These are phyloP conservation scores for Tylopilus felleus DNA, from an alignment of 768 basidiomycete genomes.

Conservation along the genomic window DNA sequence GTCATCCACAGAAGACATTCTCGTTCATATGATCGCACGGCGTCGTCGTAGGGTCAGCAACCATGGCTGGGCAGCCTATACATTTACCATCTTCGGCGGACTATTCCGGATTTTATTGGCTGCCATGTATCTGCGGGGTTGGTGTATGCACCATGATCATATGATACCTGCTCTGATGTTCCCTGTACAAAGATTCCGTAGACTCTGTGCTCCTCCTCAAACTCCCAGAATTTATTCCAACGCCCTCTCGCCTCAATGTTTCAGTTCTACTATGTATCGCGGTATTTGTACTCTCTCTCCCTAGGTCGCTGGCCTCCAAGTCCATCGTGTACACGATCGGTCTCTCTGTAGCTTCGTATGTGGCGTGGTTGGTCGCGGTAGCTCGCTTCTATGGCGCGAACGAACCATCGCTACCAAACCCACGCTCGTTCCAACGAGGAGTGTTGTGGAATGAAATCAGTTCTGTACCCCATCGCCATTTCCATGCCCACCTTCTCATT, in stretches of 20 bases:
- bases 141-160: constrained; percentile 25
- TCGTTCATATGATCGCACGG: constrained; percentile 58
- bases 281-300: constrained; percentile 50
- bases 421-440: constrained; percentile 41
- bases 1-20: constrained; percentile 61
- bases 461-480: constrained; percentile 33
- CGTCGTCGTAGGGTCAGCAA: constrained; percentile 48
- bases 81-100: constrained; percentile 45
- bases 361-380: constrained; percentile 56
- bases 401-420: constrained; percentile 33
- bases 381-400: constrained; percentile 51
- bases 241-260: constrained; percentile 38
- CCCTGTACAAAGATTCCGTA: constrained; percentile 45
- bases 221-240: constrained; percentile 35
- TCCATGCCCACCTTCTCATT: constrained; percentile 2
- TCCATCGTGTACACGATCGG: constrained; percentile 54
- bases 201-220: constrained; percentile 47
- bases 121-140: constrained; percentile 64
- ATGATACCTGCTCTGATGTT: constrained; percentile 8
- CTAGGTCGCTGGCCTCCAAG: constrained; percentile 53
- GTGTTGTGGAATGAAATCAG: constrained; percentile 63
- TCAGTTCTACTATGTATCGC: constrained; percentile 42
- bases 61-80: constrained; percentile 41
- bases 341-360: constrained; percentile 56
- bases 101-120: constrained; percentile 49